Evolutionary conservation across 805 yeast genomes (phyloP), one percentile per base, ranked within the genome.

Genomic region (Saturnispora bothae): DNA sequence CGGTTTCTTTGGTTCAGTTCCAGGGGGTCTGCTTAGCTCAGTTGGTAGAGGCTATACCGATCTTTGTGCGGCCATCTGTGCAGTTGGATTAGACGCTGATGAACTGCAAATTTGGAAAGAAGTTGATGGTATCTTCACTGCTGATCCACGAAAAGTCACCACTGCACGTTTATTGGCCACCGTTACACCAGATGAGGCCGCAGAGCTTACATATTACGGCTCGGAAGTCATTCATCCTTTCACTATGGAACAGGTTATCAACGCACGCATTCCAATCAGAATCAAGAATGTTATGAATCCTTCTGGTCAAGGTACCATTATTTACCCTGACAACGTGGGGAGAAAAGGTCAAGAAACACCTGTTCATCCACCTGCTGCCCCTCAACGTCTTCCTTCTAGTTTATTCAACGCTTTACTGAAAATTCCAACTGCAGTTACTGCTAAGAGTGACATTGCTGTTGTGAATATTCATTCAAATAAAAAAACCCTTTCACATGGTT

Each of bases 21-120:
- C 96, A 25, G 96, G 96, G 47, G 97, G 98, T 13, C 65, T 92
- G 40, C 65, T 92, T 47, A 81, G 81, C 51, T 84, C 94, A 37
- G 95, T 92, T 40, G 98, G 98, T 32, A 77, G 98, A 55, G 98
- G 98, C 28, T 92, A 92, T 61, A 92, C 98, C 8, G 98, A 92
- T 59, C 66, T 92, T 50, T 92, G 98, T 67, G 98, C 98, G 15
- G 98, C 97, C 1, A 69, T 92, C 53, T 73, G 86, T 28, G 96
- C 98, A 0, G 97, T 92, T 21, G 98, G 96, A 1, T 61, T 81
- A 35, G 74, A 70, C 45, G 96, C 97, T 4, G 94, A 85, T 32
- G 98, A 92, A 61, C 68, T 92, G 45, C 98, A 92, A 64, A 84
- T 92, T 35, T 92, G 98, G 98, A 92, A 92, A 53, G 98, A 92